These are phyloP conservation scores for Piper longum DNA, from an alignment of 164 flowering plant species.

Conservation along the genomic window DNA sequence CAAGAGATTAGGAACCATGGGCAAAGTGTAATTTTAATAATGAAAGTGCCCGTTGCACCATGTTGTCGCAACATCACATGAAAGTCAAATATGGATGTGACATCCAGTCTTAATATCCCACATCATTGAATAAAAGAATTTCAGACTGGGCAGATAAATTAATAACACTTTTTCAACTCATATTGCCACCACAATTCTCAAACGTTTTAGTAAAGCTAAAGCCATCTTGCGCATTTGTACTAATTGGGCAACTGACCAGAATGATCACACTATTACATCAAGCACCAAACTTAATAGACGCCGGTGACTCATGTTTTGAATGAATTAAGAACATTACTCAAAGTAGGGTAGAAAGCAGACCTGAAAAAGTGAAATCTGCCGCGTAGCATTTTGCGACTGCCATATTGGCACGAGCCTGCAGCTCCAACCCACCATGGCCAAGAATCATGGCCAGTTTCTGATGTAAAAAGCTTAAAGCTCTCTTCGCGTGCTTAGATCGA, in stretches of 20 bases:
- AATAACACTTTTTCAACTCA: background rate
- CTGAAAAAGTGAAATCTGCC: constrained; percentile 67
- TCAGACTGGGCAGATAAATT: no score
- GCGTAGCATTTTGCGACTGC: constrained; percentile 83
- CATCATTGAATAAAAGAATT: no score
- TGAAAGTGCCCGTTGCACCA: background rate
- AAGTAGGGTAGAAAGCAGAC: constrained; percentile 13
- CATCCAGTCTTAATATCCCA: no score
- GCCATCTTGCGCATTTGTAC: background rate
- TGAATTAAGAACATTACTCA: background rate
- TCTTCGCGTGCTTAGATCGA: constrained; percentile 69
- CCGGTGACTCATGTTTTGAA: background rate
- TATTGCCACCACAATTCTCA: background rate
- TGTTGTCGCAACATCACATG: background rate
- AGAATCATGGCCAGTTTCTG: constrained; percentile 72
- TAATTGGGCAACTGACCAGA: no score
- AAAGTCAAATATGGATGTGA: no score
- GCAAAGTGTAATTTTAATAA: background rate
- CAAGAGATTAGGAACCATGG: background rate
- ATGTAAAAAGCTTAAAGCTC: constrained; percentile 59
- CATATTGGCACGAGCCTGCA: constrained; percentile 73
- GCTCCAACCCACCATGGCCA: constrained; percentile 97
- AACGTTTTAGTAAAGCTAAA: background rate
- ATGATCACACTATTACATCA: background rate
- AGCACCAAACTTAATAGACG: background rate